phyloP scores from a whole-genome alignment of 31 red algal genomes.

The Porphyra umbilicalis region DNA sequence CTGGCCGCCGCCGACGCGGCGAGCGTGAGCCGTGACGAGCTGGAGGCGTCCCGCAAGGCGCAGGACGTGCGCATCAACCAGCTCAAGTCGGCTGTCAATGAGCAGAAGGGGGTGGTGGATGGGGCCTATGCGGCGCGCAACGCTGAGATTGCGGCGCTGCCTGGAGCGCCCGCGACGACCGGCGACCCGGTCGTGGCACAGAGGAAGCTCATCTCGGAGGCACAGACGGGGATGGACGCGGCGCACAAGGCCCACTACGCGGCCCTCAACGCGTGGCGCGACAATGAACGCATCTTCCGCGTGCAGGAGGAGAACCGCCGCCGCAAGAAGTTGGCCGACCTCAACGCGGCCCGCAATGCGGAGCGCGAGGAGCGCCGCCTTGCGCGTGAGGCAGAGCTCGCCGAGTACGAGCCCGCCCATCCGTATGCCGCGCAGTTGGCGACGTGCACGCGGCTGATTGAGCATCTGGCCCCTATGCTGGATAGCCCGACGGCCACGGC shows the following conservation, averaged over 20 bases:
- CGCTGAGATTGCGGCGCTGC: conserved; percentile 43
- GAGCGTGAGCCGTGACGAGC: conserved; percentile 30
- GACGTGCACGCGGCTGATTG: conserved; percentile 66
- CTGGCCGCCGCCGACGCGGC: conserved; percentile 31
- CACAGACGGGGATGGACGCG: conserved; percentile 32
- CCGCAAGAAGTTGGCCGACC: conserved; percentile 51
- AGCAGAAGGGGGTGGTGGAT: conserved; percentile 56
- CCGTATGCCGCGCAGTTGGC: conserved; percentile 78
- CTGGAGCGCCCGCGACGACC: conserved; percentile 18
- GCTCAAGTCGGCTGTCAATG: conserved; percentile 49
- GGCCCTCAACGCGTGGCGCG: conserved; percentile 71
- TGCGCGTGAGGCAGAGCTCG: conserved; percentile 79
- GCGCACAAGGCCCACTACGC: conserved; percentile 49
- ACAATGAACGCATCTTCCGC: conserved; percentile 49
- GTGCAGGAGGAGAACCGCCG: conserved; percentile 63
- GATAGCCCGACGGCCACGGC: background rate
- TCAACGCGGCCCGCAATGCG: conserved; percentile 53
- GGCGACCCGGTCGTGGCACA: conserved; percentile 49
- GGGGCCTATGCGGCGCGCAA: conserved; percentile 49
- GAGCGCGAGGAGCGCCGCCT: conserved; percentile 75
- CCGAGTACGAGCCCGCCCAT: conserved; percentile 70
- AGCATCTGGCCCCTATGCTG: conserved; percentile 50
- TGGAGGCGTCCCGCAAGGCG: conserved; percentile 56
- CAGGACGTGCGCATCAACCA: conserved; percentile 61
- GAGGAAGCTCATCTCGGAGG: conserved; percentile 41